These are phyloP conservation scores for Dovyalis caffra DNA, from an alignment of 345 rosid species.

Conservation along the genomic window DNA sequence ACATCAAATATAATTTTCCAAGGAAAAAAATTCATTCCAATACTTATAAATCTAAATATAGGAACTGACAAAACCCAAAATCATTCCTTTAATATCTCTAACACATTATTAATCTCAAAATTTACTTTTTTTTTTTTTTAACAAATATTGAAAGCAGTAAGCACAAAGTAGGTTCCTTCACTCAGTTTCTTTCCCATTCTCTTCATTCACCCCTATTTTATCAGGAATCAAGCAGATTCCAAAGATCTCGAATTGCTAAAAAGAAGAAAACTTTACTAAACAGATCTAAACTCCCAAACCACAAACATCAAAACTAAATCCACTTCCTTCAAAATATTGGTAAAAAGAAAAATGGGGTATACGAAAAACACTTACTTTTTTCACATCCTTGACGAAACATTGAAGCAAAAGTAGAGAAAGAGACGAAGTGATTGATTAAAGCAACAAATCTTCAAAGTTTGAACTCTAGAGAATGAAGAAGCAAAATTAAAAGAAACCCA, in stretches of 20 bases:
- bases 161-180: neutral
- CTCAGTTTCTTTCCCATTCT: neutral
- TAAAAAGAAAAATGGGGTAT: neutral
- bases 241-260: conserved; percentile 23
- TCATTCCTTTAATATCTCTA: neutral
- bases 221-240: conserved; percentile 20
- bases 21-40: neutral
- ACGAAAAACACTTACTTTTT: conserved; percentile 19
- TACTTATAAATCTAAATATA: neutral
- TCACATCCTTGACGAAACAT: conserved; percentile 15
- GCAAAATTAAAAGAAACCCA: conserved; percentile 12
- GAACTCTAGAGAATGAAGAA: neutral
- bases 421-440: neutral
- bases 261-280: conserved; percentile 5
- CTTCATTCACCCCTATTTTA: conserved; percentile 10
- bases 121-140: neutral
- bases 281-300: conserved; percentile 34
- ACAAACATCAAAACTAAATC: neutral
- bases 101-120: neutral
- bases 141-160: neutral
- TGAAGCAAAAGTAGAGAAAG: conserved; percentile 19
- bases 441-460: neutral
- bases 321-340: neutral
- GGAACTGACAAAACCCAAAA: conserved; percentile 1
- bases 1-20: neutral